Percentiles rank a stretch among this genome's conserved stretches.
Evolutionary conservation across 2,329 filamentous ascomycete species (phyloP).

Genomic region (Aspergillus fumigatus): DNA sequence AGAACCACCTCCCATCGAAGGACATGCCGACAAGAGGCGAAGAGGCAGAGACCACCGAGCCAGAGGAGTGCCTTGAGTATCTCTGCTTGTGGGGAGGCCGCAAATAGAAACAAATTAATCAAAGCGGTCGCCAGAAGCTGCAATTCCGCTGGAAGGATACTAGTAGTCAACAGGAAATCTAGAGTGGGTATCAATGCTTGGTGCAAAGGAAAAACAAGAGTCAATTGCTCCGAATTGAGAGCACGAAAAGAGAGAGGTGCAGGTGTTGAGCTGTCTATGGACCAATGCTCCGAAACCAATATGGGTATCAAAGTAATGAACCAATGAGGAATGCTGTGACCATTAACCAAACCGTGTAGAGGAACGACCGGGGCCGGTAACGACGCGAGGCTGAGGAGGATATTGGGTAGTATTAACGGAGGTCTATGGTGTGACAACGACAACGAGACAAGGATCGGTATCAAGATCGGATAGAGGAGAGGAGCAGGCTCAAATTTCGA

Average conservation of each 20-base stretch:
- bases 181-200: conserved; percentile 69
- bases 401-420: conserved; percentile 66
- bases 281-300: conserved; percentile 44
- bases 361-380: conserved; percentile 71
- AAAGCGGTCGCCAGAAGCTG: conserved; percentile 79
- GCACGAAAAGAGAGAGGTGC: conserved; percentile 28
- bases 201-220: conserved; percentile 76
- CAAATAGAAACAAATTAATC: conserved; percentile 74
- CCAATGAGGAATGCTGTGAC: conserved; percentile 73
- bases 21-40: conserved; percentile 68
- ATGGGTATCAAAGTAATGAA: conserved; percentile 67
- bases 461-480: conserved; percentile 74
- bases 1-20: conserved; percentile 80
- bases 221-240: conserved; percentile 55
- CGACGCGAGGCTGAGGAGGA: conserved; percentile 74
- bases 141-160: conserved; percentile 78
- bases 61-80: conserved; percentile 83
- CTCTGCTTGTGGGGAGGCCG: conserved; percentile 73
- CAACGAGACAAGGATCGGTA: conserved; percentile 73
- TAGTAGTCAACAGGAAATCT: conserved; percentile 80
- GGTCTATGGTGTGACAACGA: conserved; percentile 63
- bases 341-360: conserved; percentile 51
- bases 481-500: conserved; percentile 85
- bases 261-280: conserved; percentile 30
- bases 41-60: conserved; percentile 72